Conservation (phyloP, 148 eudicot species). For the Rhododendron ferrugineum region DNA sequence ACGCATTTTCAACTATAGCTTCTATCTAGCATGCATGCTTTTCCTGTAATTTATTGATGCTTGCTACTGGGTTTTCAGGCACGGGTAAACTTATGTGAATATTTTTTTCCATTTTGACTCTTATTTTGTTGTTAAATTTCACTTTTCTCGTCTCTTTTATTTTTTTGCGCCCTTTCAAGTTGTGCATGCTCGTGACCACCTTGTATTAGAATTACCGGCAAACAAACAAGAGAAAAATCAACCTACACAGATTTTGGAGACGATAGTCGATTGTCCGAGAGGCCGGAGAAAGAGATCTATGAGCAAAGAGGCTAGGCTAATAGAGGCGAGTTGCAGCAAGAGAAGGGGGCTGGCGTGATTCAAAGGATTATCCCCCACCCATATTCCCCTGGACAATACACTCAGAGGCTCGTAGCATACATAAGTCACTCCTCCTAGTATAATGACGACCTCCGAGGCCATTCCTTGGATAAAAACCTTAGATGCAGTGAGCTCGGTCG, state of each 20-base stretch:
- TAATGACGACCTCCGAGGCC: neutral
- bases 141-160: neutral
- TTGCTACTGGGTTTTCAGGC: neutral
- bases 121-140: neutral
- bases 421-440: neutral
- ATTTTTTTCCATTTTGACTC: neutral
- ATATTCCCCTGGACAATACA: constrained; percentile 16
- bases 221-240: neutral
- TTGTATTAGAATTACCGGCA: neutral
- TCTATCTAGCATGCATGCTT: neutral
- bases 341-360: constrained; percentile 37
- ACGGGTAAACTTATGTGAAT: neutral
- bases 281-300: constrained; percentile 42
- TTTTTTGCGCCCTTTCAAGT: neutral
- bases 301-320: constrained; percentile 27
- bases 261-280: constrained; percentile 51
- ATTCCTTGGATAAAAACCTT: neutral
- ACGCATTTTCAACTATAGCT: neutral
- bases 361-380: constrained; percentile 26
- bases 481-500: neutral
- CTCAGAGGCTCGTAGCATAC: constrained; percentile 19
- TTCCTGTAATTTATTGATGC: neutral
- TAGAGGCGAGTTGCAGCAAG: constrained; percentile 38
- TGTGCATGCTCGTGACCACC: neutral
- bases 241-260: constrained; percentile 57